Conservation (phyloP, 106 monocot species). For the Hemerocallis citrina region DNA sequence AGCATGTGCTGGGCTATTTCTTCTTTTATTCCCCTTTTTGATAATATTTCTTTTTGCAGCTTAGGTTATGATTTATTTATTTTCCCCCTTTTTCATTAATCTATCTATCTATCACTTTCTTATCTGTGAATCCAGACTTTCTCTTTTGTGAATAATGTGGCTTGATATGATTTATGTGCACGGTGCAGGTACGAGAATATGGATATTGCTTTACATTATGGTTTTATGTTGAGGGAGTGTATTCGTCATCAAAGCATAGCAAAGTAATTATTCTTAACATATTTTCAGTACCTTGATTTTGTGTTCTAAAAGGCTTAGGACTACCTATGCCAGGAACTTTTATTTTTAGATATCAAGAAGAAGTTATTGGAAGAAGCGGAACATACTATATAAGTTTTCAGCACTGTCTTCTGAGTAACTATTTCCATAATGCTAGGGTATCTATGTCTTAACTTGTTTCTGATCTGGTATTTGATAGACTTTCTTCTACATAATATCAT, state of each 20-base stretch:
- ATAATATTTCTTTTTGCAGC: not conserved
- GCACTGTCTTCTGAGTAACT: not conserved
- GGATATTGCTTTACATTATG: slow-evolving; percentile 84
- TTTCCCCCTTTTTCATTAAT: not conserved
- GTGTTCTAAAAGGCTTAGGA: not conserved
- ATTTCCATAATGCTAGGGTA: not conserved
- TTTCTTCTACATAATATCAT: not conserved
- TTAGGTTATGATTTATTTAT: not conserved
- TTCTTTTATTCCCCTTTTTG: not conserved
- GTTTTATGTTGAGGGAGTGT: slow-evolving; percentile 81
- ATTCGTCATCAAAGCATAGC: slow-evolving; percentile 94
- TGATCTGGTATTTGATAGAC: not conserved
- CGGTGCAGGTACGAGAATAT: slow-evolving; percentile 57
- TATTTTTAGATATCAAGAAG: not conserved
- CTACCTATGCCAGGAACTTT: not conserved
- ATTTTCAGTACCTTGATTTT: not conserved
- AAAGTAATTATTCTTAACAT: slow-evolving; percentile 35
- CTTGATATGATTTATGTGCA: not conserved
- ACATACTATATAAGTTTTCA: not conserved
- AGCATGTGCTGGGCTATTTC: slow-evolving; percentile 9
- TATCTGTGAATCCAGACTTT: not conserved
- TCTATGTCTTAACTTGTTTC: not conserved
- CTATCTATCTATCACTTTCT: not conserved
- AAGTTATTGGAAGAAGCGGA: not conserved
- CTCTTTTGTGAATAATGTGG: not conserved